phyloP scores from a whole-genome alignment of 1,284 basidiomycete genomes.

The Phylloboletellus chloephorus region DNA sequence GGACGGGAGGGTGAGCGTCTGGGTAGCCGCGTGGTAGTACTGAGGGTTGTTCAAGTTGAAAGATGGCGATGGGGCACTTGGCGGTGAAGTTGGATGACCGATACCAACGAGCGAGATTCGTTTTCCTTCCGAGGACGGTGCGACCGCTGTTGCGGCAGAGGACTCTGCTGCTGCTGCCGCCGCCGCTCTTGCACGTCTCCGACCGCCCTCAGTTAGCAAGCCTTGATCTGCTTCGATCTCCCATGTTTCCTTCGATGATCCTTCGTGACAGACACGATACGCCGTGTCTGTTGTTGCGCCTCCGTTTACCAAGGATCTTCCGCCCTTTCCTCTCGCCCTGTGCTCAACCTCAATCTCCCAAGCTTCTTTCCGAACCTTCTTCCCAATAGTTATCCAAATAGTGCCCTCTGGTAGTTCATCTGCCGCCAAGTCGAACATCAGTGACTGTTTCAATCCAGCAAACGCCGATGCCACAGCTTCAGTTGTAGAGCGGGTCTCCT shows the following conservation, averaged over 20 bases:
- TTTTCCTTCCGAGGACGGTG: constrained; percentile 15
- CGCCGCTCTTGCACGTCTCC: constrained; percentile 52
- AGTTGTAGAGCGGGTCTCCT: constrained; percentile 53
- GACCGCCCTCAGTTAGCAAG: constrained; percentile 63
- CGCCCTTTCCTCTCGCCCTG: constrained; percentile 37
- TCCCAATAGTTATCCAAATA: constrained; percentile 58
- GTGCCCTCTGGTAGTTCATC: constrained; percentile 50
- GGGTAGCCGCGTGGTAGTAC: constrained; percentile 51
- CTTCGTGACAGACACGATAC: constrained; percentile 25
- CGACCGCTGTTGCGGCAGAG: constrained; percentile 17
- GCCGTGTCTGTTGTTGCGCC: constrained; percentile 5
- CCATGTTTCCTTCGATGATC: constrained; percentile 61
- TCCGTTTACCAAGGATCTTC: constrained; percentile 22
- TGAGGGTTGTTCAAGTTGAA: constrained; percentile 46
- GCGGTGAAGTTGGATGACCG: constrained; percentile 24
- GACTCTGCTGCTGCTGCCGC: constrained; percentile 38
- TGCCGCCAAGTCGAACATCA: constrained; percentile 49
- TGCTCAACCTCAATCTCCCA: constrained; percentile 74
- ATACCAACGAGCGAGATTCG: constrained; percentile 14
- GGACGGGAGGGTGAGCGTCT: constrained; percentile 60
- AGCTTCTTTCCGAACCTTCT: constrained; percentile 59
- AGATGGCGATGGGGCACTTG: constrained; percentile 14
- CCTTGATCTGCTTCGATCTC: constrained; percentile 73
- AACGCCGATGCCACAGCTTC: constrained; percentile 44
- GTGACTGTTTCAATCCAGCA: constrained; percentile 39